Evolutionary conservation across 805 yeast genomes (phyloP).

Genomic region (Lipomyces anomalus): DNA sequence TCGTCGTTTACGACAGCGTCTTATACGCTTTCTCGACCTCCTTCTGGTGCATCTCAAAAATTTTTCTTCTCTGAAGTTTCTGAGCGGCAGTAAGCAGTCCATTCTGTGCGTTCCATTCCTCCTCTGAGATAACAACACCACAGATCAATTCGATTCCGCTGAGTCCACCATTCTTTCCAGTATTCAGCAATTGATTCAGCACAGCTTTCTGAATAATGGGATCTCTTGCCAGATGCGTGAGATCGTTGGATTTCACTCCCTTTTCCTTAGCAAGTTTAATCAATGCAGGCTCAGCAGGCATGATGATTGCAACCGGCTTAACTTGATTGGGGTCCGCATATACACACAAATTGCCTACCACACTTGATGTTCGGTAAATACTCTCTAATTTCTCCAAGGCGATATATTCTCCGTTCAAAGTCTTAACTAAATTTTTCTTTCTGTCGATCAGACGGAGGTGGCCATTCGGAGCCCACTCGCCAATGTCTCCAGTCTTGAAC

Average conservation of each 20-base stretch:
- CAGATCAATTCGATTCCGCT: conserved; percentile 77
- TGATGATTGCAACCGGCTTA: conserved; percentile 86
- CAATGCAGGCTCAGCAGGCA: conserved; percentile 69
- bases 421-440: conserved; percentile 91
- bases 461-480: conserved; percentile 82
- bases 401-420: conserved; percentile 93
- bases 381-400: conserved; percentile 94
- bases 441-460: conserved; percentile 82
- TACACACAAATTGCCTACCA: conserved; percentile 78
- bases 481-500: conserved; percentile 97
- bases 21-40: conserved; percentile 63
- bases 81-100: conserved; percentile 94
- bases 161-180: conserved; percentile 78
- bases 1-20: background rate
- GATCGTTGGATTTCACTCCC: conserved; percentile 45
- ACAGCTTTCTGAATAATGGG: conserved; percentile 51
- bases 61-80: conserved; percentile 89
- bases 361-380: conserved; percentile 74
- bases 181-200: conserved; percentile 53
- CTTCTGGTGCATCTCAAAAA: conserved; percentile 60
- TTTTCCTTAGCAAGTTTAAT: conserved; percentile 56
- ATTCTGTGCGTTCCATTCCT: conserved; percentile 97
- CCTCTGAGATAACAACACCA: conserved; percentile 72
- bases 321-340: conserved; percentile 85
- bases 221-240: conserved; percentile 51